Evolutionary conservation across 2,329 filamentous ascomycete species (phyloP).

Genomic region (Thielaviopsis euricoi): DNA sequence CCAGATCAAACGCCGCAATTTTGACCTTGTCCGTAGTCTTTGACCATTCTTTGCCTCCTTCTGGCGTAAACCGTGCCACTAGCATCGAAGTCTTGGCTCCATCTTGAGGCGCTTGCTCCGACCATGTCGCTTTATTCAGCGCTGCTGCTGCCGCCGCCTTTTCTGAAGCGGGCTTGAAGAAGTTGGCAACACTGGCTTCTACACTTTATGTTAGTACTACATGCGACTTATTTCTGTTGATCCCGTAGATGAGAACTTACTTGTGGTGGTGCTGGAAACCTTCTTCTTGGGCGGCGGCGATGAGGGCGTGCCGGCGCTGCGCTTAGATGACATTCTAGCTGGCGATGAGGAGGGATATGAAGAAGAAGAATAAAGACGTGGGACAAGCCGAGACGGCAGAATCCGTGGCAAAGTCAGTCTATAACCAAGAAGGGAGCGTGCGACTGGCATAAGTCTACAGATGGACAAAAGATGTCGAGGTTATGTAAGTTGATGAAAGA

Average conservation of each 20-base stretch:
- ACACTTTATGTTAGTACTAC: neutral
- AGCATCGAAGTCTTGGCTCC: slow-evolving; percentile 44
- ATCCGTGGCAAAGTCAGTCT: neutral
- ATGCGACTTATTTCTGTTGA: neutral
- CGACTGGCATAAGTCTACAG: too few relatives aligned
- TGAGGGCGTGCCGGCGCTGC: neutral
- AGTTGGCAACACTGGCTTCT: slow-evolving; percentile 60
- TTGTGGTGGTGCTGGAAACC: neutral
- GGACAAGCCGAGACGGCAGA: neutral
- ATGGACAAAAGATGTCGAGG: too few relatives aligned
- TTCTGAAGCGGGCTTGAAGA: slow-evolving; percentile 77
- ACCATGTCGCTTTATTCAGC: slow-evolving; percentile 33
- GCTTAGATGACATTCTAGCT: slow-evolving; percentile 1
- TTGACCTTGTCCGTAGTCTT: slow-evolving; percentile 29
- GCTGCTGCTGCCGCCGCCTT: slow-evolving; percentile 43
- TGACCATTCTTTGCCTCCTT: slow-evolving; percentile 18
- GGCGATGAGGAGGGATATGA: neutral
- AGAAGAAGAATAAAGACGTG: neutral
- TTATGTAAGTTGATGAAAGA: too few relatives aligned
- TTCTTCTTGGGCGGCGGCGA: slow-evolving; percentile 7
- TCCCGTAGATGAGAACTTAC: neutral
- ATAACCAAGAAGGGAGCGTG: neutral
- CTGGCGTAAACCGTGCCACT: slow-evolving; percentile 51
- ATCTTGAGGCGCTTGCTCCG: slow-evolving; percentile 39
- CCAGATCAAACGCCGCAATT: slow-evolving; percentile 56